Evolutionary conservation across 2,329 filamentous ascomycete genomes (phyloP), one percentile per base, ranked within the genome.

Genomic region (Calonectria montana): DNA sequence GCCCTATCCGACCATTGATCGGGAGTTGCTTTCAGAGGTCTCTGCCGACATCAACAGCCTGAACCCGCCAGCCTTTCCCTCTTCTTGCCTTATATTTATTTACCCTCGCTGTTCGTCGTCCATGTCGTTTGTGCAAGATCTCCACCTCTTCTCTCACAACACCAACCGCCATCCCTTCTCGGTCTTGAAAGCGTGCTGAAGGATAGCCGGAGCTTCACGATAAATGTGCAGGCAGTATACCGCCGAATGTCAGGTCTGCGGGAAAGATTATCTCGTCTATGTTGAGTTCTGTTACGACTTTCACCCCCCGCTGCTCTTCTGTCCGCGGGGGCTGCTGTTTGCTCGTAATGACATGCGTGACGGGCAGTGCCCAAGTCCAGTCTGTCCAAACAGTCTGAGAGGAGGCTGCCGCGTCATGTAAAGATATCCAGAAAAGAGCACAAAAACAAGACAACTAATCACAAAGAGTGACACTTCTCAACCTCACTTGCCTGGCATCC

Each of bases 221-320:
- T 90, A 89, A 86, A 91, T 91, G 89, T 91, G 89, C 86, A 87
- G 83, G 81, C 88, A 89, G 87, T 83, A 90, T 83, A 86, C 83
- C 77, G 86, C 87, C 79, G 83, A 86, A 81, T 91, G 89, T 86
- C 87, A 86, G 84, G 89, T 88, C 79, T 91, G 89, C 85, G 86
- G 88, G 84, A 90, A 89, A 83, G 83, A 86, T 76, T 90, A 91
- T 81, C 85, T 91, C 77, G 81, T 90, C 79, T 91, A 87, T 84
- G 87, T 91, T 83, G 84, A 86, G 76, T 90, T 91, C 77, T 91
- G 89, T 78, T 82, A 82, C 74, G 78, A 84, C 61, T 88, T 86
- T 74, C 87, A 86, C 75, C 88, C 87, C 45, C 88, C 88, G 31
- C 76, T 87, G 66, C 48, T 87, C 75, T 74, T 73, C 67, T 91